Conservation (phyloP, 164 flowering plant species). For the Umbilicus rupestris region DNA sequence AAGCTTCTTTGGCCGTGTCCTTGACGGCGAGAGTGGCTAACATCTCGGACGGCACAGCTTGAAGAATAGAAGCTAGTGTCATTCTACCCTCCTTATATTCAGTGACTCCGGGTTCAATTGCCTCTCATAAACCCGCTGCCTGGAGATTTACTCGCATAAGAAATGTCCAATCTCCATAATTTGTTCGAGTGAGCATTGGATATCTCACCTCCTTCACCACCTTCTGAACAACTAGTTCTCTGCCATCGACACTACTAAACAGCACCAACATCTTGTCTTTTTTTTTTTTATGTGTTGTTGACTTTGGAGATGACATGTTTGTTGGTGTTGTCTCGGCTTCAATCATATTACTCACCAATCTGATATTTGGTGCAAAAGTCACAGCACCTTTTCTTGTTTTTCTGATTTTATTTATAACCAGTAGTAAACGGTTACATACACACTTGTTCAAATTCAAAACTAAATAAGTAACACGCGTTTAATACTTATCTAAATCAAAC, state of each 20-base stretch:
- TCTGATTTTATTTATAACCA: too few relatives aligned
- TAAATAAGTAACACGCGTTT: too few relatives aligned
- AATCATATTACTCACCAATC: too few relatives aligned
- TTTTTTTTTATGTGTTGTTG: not conserved
- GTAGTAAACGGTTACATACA: too few relatives aligned
- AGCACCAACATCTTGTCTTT: not conserved
- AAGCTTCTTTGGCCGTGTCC: not conserved
- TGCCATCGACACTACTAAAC: not conserved
- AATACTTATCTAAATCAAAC: too few relatives aligned
- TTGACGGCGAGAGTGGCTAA: not conserved
- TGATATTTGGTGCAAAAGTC: too few relatives aligned
- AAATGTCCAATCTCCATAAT: not conserved
- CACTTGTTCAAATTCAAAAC: too few relatives aligned
- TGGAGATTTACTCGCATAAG: not conserved
- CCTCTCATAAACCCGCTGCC: not conserved
- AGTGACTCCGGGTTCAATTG: not conserved
- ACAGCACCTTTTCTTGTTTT: too few relatives aligned
- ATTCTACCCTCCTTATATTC: not conserved
- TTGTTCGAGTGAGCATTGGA: not conserved
- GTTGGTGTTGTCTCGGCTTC: not conserved
- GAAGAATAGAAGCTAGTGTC: not conserved
- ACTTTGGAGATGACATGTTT: too few relatives aligned
- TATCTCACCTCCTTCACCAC: not conserved
- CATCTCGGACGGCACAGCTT: not conserved
- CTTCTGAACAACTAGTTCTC: not conserved